A percentile compares a stretch with the other conserved stretches of the same genome.
Evolutionary conservation across 2,329 filamentous ascomycete species (phyloP).

Genomic region (Xylaria arbuscula): DNA sequence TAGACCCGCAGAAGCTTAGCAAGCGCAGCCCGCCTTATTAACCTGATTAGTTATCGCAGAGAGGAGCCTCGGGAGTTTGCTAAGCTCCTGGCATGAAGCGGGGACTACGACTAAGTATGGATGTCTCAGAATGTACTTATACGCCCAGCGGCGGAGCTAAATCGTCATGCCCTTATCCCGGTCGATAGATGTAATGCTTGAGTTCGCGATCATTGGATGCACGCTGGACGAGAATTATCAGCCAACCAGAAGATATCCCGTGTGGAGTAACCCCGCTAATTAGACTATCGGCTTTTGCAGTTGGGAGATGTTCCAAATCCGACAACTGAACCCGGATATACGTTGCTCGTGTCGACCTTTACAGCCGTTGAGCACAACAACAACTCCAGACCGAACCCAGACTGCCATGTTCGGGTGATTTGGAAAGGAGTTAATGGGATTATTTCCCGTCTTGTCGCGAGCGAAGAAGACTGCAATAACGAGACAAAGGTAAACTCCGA

Average conservation of each 20-base stretch:
- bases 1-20: not conserved
- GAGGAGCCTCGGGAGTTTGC: constrained; percentile 4
- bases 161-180: not conserved
- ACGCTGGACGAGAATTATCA: too few relatives aligned
- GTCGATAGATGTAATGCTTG: not conserved
- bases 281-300: not conserved
- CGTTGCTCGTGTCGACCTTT: not conserved
- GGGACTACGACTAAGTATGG: not conserved
- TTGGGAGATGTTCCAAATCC: constrained; percentile 10
- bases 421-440: not conserved
- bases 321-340: not conserved
- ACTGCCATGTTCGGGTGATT: not conserved
- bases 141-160: not conserved
- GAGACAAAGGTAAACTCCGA: not conserved
- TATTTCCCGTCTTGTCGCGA: not conserved
- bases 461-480: not conserved
- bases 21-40: not conserved
- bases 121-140: not conserved
- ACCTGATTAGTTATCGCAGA: constrained; percentile 2
- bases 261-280: not conserved
- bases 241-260: constrained; percentile 9
- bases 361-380: not conserved
- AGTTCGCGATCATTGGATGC: not conserved
- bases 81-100: not conserved
- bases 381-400: too few relatives aligned